Base-by-base conservation (phyloP, 768 basidiomycete genomes). In the Panaeolus cyanescens region DNA sequence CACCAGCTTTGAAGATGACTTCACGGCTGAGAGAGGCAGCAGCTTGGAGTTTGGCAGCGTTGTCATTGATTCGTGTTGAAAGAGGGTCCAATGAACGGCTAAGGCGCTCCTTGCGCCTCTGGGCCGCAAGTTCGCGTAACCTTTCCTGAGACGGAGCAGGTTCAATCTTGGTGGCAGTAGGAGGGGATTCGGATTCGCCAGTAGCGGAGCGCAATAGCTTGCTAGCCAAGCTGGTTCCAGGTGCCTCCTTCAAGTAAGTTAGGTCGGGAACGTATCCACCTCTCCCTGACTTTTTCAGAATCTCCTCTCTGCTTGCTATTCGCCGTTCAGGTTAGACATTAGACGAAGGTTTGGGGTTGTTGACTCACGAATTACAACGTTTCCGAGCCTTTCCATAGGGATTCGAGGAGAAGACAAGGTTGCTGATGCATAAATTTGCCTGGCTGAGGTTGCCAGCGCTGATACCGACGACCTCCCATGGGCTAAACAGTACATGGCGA, bases 351-450 rank as follows among this genome's bases (percentile, higher is more conserved):
- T 15, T 10, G 6, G 15, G 10, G 15, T 50, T 50, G 45, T 28
- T 28, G 36, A 72, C 77, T 65, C 68, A 78, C 79, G 77, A 65
- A 79, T 79, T 53, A 61, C 33, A 54, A 80, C 60, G 20, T 67
- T 62, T 28, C 62, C 65, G 17, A 59, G 55, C 5, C 33, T 54
- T 5, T 33, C 33, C 5, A 61, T 6, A 22, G 60, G 60, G 5
- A 32, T 30, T 33, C 60, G 39, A 30, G 45, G 7, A 13, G 45
- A 22, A 50, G 45, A 25, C 6, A 13, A 4, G 1, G 25, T 50
- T 5, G 25, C 45, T 12, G 45, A 50, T 7, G 9, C 45, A 50
- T 50, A 28, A 13, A 50, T 28, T 28, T 50, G 45, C 45, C 45
- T 50, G 10, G 25, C 45, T 13, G 45, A 50, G 25, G 45, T 50